Conservation (phyloP, 805 yeast species). For the Suhomyces sp. region DNA sequence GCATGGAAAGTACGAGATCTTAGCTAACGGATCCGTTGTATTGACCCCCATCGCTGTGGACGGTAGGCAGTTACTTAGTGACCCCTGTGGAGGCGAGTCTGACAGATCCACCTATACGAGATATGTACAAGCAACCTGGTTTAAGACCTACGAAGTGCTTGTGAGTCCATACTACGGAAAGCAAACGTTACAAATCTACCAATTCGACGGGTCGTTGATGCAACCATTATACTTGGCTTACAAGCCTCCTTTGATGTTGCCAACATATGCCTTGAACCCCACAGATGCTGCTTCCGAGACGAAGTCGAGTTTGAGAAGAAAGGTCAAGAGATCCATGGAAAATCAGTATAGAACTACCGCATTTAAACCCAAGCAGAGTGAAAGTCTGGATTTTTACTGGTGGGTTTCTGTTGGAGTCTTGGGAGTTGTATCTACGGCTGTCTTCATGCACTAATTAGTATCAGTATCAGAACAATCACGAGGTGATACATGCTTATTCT, state of each 20-base stretch:
- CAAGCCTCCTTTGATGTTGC: conserved; percentile 94
- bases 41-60: conserved; percentile 80
- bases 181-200: conserved; percentile 68
- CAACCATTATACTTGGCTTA: conserved; percentile 92
- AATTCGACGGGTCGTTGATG: conserved; percentile 74
- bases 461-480: too few relatives aligned
- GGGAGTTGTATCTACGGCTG: conserved; percentile 38
- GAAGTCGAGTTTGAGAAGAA: conserved; percentile 32
- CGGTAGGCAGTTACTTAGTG: conserved; percentile 86
- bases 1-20: conserved; percentile 77
- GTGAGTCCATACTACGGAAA: conserved; percentile 85
- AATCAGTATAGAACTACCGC: conserved; percentile 82
- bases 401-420: conserved; percentile 50
- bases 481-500: too few relatives aligned
- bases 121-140: conserved; percentile 66
- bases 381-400: conserved; percentile 50
- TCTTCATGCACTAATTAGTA: conserved; percentile 21
- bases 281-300: conserved; percentile 49
- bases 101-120: conserved; percentile 60
- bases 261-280: conserved; percentile 89
- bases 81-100: conserved; percentile 69
- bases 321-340: conserved; percentile 72
- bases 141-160: conserved; percentile 54
- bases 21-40: conserved; percentile 63
- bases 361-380: conserved; percentile 38